Percentiles rank a stretch among this genome's conserved stretches.
Evolutionary conservation across 352 stramenopile species (phyloP).

Genomic region (Pythium aristosporum): DNA sequence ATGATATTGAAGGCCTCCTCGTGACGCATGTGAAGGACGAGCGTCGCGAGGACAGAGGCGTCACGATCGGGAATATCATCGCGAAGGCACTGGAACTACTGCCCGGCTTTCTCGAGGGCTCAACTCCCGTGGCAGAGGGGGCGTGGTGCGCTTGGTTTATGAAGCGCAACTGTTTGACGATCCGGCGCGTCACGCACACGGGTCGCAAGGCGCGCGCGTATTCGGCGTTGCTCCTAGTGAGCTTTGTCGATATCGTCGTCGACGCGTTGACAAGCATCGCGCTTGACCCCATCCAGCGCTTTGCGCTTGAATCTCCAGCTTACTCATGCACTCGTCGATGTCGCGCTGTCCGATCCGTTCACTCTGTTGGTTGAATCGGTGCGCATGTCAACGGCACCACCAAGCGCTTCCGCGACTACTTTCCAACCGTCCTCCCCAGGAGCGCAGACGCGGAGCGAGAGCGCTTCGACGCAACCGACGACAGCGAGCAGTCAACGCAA

Average conservation of each 20-base stretch:
- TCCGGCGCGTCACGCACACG: conserved; percentile 5
- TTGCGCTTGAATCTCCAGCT: too few relatives aligned
- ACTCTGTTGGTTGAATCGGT: too few relatives aligned
- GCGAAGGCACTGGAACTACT: background rate
- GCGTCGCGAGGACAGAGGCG: conserved; percentile 2
- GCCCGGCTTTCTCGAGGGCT: background rate
- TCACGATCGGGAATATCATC: background rate
- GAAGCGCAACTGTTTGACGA: background rate
- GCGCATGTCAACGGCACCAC: too few relatives aligned
- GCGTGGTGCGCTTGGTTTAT: conserved; percentile 8
- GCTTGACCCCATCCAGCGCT: background rate
- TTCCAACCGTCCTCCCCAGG: too few relatives aligned
- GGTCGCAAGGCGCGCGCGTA: background rate
- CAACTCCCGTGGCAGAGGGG: background rate
- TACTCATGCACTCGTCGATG: too few relatives aligned
- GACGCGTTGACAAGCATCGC: background rate
- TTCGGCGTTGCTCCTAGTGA: background rate
- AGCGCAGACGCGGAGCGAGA: too few relatives aligned
- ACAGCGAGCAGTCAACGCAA: too few relatives aligned
- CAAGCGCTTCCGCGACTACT: too few relatives aligned
- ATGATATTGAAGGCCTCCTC: background rate
- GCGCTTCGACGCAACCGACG: too few relatives aligned
- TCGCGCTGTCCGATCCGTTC: too few relatives aligned
- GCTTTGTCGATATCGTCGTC: background rate
- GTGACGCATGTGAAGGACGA: conserved; percentile 9